Percentiles rank a stretch among this genome's conserved stretches.
Evolutionary conservation across 371 early-diverging fungal species (phyloP).

Genomic region (Zychaea mexicana): DNA sequence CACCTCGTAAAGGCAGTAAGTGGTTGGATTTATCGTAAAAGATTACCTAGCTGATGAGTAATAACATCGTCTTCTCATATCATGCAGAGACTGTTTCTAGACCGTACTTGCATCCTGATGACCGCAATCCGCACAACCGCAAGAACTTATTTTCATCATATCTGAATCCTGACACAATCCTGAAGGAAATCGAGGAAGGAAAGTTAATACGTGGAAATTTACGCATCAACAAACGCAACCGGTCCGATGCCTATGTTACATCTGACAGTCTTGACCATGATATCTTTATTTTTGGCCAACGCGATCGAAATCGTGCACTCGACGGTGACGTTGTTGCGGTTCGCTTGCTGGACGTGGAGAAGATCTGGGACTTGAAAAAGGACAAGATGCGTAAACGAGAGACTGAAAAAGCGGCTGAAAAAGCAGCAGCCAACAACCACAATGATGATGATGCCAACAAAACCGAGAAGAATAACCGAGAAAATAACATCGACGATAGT

Average conservation of each 20-base stretch:
- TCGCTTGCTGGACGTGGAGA: constrained; percentile 51
- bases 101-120: constrained; percentile 35
- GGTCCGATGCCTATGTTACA: constrained; percentile 72
- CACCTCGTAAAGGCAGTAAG: not conserved
- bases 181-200: constrained; percentile 15
- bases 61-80: not conserved
- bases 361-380: constrained; percentile 33
- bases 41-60: not conserved
- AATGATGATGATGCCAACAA: constrained; percentile 26
- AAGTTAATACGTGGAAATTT: constrained; percentile 48
- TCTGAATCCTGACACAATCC: constrained; percentile 21
- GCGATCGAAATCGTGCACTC: constrained; percentile 75
- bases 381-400: constrained; percentile 10
- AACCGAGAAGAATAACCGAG: no score
- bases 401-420: constrained; percentile 3
- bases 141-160: constrained; percentile 21
- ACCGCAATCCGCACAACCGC: constrained; percentile 18
- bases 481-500: no score
- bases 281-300: constrained; percentile 60
- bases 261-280: constrained; percentile 40
- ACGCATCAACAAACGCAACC: constrained; percentile 67
- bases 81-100: no score
- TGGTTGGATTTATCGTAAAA: no score
- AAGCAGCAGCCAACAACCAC: constrained; percentile 9
- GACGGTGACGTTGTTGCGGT: constrained; percentile 77